These are phyloP conservation scores for Sonneratia caseolaris DNA, from an alignment of 345 rosid genomes.

Conservation along the genomic window DNA sequence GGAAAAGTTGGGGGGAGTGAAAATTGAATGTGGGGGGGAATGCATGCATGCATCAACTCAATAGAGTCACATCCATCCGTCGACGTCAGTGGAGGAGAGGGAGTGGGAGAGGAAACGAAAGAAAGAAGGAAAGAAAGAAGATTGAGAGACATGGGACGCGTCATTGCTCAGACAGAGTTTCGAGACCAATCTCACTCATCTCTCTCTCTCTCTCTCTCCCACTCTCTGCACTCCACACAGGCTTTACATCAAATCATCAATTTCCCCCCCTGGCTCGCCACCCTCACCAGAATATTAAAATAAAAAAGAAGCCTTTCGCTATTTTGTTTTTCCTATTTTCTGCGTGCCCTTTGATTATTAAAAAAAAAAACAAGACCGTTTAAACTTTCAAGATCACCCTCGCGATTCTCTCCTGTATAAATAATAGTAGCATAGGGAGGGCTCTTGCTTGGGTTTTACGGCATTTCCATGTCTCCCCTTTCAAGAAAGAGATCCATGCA, in stretches of 20 bases:
- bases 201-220: background rate
- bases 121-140: background rate
- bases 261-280: background rate
- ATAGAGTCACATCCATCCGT: conserved; percentile 31
- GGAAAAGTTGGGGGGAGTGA: conserved; percentile 1
- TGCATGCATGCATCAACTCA: conserved; percentile 39
- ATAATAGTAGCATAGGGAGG: too few relatives aligned
- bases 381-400: background rate
- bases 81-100: background rate
- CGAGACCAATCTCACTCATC: conserved; percentile 11
- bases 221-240: conserved; percentile 2
- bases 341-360: too few relatives aligned
- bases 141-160: conserved; percentile 31
- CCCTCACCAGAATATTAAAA: too few relatives aligned
- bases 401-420: background rate
- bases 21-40: conserved; percentile 9
- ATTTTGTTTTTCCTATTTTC: background rate
- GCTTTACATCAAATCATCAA: conserved; percentile 40
- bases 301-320: background rate
- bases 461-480: conserved; percentile 5
- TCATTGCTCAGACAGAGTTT: conserved; percentile 33
- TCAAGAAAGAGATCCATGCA: background rate
- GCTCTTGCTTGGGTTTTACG: conserved; percentile 4
- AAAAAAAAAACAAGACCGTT: too few relatives aligned
- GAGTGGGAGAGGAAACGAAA: background rate